phyloP scores from a whole-genome alignment of 176 grass and related monocot species.

The Stipa capillata region DNA sequence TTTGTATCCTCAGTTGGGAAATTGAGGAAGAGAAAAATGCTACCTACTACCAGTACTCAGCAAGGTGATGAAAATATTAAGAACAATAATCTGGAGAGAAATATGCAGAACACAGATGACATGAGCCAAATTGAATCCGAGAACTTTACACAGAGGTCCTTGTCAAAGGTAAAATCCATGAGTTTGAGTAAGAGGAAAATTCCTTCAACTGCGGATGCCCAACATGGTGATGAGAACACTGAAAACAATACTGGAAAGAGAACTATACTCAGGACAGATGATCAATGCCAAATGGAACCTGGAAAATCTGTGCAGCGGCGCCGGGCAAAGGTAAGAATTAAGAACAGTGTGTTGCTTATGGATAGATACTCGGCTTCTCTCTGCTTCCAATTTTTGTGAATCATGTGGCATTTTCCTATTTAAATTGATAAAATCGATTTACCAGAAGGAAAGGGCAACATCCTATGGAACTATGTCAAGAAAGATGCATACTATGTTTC shows the following conservation, averaged over 20 bases:
- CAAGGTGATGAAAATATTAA: background rate
- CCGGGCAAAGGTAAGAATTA: conserved; percentile 13
- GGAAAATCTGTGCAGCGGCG: background rate
- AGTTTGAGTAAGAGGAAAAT: conserved; percentile 21
- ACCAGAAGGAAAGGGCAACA: background rate
- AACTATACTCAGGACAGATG: conserved; percentile 4
- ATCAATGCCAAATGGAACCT: conserved; percentile 7
- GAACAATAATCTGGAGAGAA: conserved; percentile 4
- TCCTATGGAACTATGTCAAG: background rate
- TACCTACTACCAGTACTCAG: background rate
- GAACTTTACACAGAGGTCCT: conserved; percentile 12
- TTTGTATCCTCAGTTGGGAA: conserved; percentile 3
- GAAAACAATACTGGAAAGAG: background rate
- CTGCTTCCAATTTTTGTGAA: background rate
- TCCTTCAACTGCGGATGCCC: background rate
- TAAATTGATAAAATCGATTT: background rate
- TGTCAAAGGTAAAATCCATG: conserved; percentile 9
- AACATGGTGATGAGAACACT: background rate
- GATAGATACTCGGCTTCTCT: background rate
- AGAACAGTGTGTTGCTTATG: background rate
- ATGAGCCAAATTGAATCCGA: background rate
- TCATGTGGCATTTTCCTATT: background rate
- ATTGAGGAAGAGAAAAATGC: conserved; percentile 28
- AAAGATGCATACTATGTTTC: background rate
- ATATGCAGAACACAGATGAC: conserved; percentile 10